Conservation (phyloP, 495 filamentous ascomycete genomes). For the Trypethelium eluteriae region DNA sequence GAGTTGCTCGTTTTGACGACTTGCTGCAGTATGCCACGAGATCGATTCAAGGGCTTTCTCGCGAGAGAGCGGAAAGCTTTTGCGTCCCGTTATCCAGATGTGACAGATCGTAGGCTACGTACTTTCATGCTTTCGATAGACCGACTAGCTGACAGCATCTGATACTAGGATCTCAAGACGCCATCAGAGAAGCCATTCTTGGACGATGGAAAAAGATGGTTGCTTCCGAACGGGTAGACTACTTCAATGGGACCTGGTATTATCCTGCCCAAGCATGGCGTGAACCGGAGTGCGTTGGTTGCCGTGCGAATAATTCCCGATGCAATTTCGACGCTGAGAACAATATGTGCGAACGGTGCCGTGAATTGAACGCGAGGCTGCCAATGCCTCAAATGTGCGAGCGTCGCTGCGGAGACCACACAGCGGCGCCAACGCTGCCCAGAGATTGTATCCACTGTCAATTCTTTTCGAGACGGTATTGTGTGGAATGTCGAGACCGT, state of each 20-base stretch:
- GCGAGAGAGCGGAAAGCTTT: not conserved
- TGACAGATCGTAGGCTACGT: not conserved
- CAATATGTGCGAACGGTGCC: not conserved
- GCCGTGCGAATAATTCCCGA: not conserved
- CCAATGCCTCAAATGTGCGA: not conserved
- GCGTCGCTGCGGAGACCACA: not conserved
- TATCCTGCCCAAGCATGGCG: not conserved
- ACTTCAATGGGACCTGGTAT: not conserved
- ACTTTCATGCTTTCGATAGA: not conserved
- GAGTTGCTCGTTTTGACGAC: too few relatives aligned
- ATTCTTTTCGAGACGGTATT: not conserved
- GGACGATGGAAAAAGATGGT: not conserved
- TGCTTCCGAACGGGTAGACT: not conserved
- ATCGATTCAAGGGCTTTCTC: not conserved
- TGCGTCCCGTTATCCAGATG: not conserved
- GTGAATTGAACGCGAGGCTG: not conserved
- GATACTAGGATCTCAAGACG: not conserved
- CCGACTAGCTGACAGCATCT: not conserved
- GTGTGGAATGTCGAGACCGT: not conserved
- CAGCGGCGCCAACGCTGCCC: not conserved
- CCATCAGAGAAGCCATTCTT: not conserved
- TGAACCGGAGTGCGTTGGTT: not conserved
- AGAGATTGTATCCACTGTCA: not conserved
- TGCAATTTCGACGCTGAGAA: not conserved
- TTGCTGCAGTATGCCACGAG: not conserved